Evolutionary conservation across 306 rosid genomes (phyloP), one percentile per base, ranked within the genome.

Genomic region (Fragaria ananassa): DNA sequence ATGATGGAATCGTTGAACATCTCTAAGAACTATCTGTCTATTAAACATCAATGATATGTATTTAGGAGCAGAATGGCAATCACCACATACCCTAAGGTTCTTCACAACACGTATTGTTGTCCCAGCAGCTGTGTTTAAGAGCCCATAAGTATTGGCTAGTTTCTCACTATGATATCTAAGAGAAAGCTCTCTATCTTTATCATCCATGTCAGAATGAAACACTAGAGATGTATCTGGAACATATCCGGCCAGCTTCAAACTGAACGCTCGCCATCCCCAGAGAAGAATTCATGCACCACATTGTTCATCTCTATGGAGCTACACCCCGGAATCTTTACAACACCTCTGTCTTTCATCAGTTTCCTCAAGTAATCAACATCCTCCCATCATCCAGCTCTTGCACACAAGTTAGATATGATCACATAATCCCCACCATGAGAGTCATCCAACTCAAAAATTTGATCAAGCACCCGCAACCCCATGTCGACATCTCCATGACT

Each of bases 391-490:
- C 94, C 96, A 6, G 81, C 78, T 76, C 83, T 86, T 54, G 93
- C 94, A 60, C 81, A 89, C 83, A 91, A 85, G 85, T 93, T 93
- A 10, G 97, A 93, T 70, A 93, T 68, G 76, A 93, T 81, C 56
- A 91, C 93, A 76, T 93, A 91, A 81, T 93, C 98, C 44, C 98
- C 98, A 53, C 97, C 92, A 41, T 93, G 93, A 56, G 97, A 84
- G 75, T 87, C 90, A 79, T 91, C 97, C 69, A 93, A 37, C 81
- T 83, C 91, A 80, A 83, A 87, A 71, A 93, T 84, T 65, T 84
- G 83, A 64, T 77, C 81, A 29, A 84, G 83, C 49, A 87, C 96
- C 42, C 13, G 89, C 85, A 86, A 85, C 56, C 83, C 98, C 86
- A 93, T 78, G 79, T 88, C 97, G 58, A 88, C 87, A 85, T 88